Base-by-base conservation (phyloP, 1,284 basidiomycete species). In the Sporisorium sorghi region DNA sequence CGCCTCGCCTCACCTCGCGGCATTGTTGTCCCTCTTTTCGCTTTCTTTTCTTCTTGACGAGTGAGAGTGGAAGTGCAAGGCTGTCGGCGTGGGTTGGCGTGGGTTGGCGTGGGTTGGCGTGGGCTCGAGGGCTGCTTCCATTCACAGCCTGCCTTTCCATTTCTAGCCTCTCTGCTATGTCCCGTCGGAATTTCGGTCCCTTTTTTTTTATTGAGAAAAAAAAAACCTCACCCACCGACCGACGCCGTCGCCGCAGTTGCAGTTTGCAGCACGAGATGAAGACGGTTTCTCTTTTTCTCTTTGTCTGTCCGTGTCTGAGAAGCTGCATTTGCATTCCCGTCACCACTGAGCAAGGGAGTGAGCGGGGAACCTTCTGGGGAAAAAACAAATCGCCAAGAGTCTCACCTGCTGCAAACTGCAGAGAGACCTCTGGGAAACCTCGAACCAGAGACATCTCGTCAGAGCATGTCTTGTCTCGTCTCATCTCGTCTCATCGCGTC, bases 341-440 rank as follows among this genome's bases (percentile, higher is more conserved):
- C 37, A 19, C 37, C 10, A n/a, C n/a, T 19, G 37, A 40, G n/a
- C n/a, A n/a, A n/a, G n/a, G n/a, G n/a, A n/a, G n/a, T 40, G 37
- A 19, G 19, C 37, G 37, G 37, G 37, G 15, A 19, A 19, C 6
- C n/a, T 40, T n/a, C n/a, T n/a, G n/a, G 15, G 37, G 37, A 14
- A 40, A 40, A 40, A 40, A 40, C n/a, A 40, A 40, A 40, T 40
- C 37, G n/a, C 10, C 2, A 14, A 19, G 14, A 19, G 37, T 19
- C n/a, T 40, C 37, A 40, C 37, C 19, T n/a, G 15, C 35, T 37
- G 35, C 35, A 37, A 37, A 40, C 37, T 40, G 37, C n/a, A 33
- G 37, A 40, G 9, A 2, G 33, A 37, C 35, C 35, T 37, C n/a
- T n/a, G n/a, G 35, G 37, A 8, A 40, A 40, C 19, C n/a, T 40